Base-by-base conservation (phyloP, 495 filamentous ascomycete genomes). In the Penicillium simplicissimum region DNA sequence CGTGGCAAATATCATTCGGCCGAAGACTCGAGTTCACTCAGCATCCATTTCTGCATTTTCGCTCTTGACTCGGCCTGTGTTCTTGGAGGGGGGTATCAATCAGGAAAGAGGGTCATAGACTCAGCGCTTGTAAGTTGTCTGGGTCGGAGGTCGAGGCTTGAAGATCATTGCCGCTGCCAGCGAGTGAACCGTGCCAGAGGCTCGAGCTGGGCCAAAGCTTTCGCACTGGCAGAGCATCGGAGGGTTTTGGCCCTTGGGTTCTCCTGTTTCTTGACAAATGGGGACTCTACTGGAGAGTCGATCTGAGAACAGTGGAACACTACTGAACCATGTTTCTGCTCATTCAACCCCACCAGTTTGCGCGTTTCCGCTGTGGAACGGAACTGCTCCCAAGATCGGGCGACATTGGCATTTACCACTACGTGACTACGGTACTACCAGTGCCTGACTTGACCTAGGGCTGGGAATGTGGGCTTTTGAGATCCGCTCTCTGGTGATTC, bases 301-400 rank as follows among this genome's bases (percentile, higher is more conserved):
- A 52, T 55, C 57, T 36, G 21, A 57, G 62, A 52, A 45, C 36
- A 55, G n/a, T n/a, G n/a, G n/a, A n/a, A n/a, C n/a, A n/a, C n/a
- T n/a, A n/a, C 38, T 51, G 9, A n/a, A 17, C 14, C 37, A 23
- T 57, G 47, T 56, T 36, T 38, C 55, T 55, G 28, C 56, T 40
- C 42, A 35, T 51, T 21, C 21, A 62, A 52, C 69, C 69, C 69
- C 69, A 69, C 69, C 49, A 55, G 69, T 69, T 71, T 71, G 64
- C 61, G 58, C 53, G 55, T 47, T 66, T 52, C 66, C 66, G 61
- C 54, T 60, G 68, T 71, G 68, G 68, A 31, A 31, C 28, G 3
- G 28, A 31, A 31, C 28, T 7, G 28, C 4, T 58, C 62, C 65
- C 57, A 59, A 59, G 63, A 67, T 66, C 68, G n/a, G n/a, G n/a